These are phyloP conservation scores for Paracamarosporium sp. DNA, from an alignment of 2,329 filamentous ascomycete genomes.

Conservation along the genomic window DNA sequence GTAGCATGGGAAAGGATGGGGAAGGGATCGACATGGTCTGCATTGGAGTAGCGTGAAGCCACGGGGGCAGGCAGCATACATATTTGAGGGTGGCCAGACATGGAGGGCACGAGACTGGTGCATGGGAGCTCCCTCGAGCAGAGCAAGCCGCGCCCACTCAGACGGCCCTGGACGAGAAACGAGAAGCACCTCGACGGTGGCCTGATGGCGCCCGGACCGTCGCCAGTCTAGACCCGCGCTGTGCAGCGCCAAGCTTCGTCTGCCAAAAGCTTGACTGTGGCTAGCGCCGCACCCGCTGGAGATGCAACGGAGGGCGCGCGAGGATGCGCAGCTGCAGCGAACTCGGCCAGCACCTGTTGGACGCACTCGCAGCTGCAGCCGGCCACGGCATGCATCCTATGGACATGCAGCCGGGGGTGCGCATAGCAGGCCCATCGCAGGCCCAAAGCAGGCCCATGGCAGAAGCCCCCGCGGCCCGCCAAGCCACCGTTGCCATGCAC, in stretches of 20 bases:
- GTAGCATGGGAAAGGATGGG: conserved; percentile 24
- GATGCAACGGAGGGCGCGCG: background rate
- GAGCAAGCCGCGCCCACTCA: background rate
- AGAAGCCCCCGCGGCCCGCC: no score
- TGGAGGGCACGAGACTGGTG: conserved; percentile 3
- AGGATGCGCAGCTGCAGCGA: background rate
- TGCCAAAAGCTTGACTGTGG: background rate
- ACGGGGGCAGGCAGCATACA: background rate
- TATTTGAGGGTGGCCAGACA: conserved; percentile 1
- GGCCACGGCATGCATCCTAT: no score
- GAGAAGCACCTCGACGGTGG: background rate
- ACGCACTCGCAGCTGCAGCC: no score
- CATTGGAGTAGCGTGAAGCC: conserved; percentile 2
- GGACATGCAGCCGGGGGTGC: background rate
- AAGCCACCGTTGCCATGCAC: background rate
- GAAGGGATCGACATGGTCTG: conserved; percentile 30
- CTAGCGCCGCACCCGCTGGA: background rate
- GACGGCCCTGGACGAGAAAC: background rate
- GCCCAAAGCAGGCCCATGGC: background rate
- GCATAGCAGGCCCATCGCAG: background rate
- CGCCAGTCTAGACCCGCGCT: background rate
- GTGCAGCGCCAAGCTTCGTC: conserved; percentile 2
- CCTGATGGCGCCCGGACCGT: background rate
- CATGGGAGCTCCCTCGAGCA: background rate
- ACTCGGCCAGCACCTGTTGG: background rate